These are phyloP conservation scores for Rhododendron henanense DNA, from an alignment of 148 eudicot species.

Conservation along the genomic window DNA sequence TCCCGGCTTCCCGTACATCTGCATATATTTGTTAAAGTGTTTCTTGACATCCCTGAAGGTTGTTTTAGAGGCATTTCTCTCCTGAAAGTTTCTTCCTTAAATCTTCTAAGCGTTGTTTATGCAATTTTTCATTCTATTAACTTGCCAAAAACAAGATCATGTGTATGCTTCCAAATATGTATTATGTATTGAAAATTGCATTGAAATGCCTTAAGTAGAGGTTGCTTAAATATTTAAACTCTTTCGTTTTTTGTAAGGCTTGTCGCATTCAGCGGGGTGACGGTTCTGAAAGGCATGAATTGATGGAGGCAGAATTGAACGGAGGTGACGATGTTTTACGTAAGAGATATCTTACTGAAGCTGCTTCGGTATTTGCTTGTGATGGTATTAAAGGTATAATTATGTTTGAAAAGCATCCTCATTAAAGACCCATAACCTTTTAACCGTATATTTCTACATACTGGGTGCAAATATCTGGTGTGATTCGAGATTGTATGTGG, in stretches of 20 bases:
- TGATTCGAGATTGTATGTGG: not conserved
- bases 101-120: not conserved
- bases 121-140: not conserved
- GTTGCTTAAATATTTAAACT: constrained; percentile 6
- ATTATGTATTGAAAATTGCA: not conserved
- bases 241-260: constrained; percentile 46
- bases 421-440: not conserved
- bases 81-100: not conserved
- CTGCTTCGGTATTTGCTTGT: constrained; percentile 36
- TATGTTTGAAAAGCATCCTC: constrained; percentile 7
- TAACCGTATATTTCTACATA: not conserved
- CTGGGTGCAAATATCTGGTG: not conserved
- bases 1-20: not conserved
- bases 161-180: not conserved
- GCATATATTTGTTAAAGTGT: not conserved
- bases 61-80: not conserved
- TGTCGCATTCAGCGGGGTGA: constrained; percentile 69
- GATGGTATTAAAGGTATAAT: constrained; percentile 53
- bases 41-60: not conserved
- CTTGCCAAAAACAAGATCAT: not conserved
- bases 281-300: constrained; percentile 38
- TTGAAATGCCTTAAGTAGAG: not conserved
- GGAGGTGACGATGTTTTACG: constrained; percentile 40
- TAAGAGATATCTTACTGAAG: constrained; percentile 52
- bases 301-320: constrained; percentile 48